A percentile compares a stretch with the other conserved stretches of the same genome.
Conservation (phyloP, 2,329 filamentous ascomycete genomes). For the Neonectria hederae region DNA sequence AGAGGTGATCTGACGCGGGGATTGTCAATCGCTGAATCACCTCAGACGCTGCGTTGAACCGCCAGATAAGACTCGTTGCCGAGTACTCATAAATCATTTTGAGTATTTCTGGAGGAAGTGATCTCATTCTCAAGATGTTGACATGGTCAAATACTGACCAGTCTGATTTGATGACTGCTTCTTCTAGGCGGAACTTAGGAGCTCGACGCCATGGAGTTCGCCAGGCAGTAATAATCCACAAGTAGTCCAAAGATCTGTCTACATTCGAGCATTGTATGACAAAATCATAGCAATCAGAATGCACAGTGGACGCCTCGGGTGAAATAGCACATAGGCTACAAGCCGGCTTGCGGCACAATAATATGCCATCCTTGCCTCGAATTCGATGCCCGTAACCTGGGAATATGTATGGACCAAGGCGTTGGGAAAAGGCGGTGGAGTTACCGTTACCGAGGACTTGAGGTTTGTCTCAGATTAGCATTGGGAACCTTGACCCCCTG, state of each 20-base stretch:
- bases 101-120: conserved; percentile 24
- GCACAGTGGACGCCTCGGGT: conserved; percentile 18
- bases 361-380: conserved; percentile 3
- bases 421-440: conserved; percentile 19
- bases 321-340: conserved; percentile 19
- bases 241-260: conserved; percentile 1
- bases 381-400: conserved; percentile 18
- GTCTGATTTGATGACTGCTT: conserved; percentile 4
- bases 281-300: conserved; percentile 24
- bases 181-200: conserved; percentile 19
- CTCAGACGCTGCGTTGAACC: conserved; percentile 10
- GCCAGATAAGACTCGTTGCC: conserved; percentile 10
- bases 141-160: background rate
- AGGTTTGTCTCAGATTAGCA: background rate
- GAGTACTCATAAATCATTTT: conserved; percentile 19
- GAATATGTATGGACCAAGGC: conserved; percentile 19
- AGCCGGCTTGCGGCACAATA: conserved; percentile 16
- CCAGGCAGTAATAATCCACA: conserved; percentile 23
- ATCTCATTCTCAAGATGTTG: conserved; percentile 3
- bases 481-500: background rate
- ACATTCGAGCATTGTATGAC: conserved; percentile 6
- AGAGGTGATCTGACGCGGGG: conserved; percentile 4
- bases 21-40: background rate
- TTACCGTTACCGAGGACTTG: conserved; percentile 20
- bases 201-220: conserved; percentile 24